Evolutionary conservation across 345 rosid genomes (phyloP).

Genomic region (Pistacia atlantica): DNA sequence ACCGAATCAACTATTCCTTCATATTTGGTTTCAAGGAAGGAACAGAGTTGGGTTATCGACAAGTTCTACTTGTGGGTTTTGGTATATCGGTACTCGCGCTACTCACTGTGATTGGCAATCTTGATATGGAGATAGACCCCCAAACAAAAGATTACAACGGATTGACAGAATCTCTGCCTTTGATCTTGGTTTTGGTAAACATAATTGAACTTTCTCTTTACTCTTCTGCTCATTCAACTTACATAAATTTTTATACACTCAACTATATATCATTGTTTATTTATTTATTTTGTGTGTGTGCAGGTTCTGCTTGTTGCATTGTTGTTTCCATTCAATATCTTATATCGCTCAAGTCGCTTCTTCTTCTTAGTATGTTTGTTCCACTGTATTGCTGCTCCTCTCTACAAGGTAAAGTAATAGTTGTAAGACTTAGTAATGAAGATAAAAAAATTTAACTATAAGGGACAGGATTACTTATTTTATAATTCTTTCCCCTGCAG

Average conservation of each 20-base stretch:
- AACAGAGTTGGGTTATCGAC: conserved; percentile 40
- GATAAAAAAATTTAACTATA: not conserved
- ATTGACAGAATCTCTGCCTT: conserved; percentile 42
- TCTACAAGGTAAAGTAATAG: conserved; percentile 38
- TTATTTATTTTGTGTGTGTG: conserved; percentile 3
- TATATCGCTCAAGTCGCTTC: conserved; percentile 41
- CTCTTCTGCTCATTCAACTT: not conserved
- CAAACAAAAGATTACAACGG: conserved; percentile 28
- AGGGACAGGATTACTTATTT: not conserved
- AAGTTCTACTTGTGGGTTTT: conserved; percentile 38
- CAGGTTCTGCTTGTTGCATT: conserved; percentile 32
- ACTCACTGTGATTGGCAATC: conserved; percentile 34
- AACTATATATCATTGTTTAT: not conserved
- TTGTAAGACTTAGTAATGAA: not conserved
- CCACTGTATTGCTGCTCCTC: conserved; percentile 45
- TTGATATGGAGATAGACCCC: conserved; percentile 49
- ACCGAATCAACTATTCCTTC: conserved; percentile 51
- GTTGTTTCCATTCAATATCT: conserved; percentile 36
- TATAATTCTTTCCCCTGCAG: conserved; percentile 26
- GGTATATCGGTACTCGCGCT: conserved; percentile 39
- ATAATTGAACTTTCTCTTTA: not conserved
- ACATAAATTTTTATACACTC: not conserved
- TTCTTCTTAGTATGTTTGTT: conserved; percentile 37
- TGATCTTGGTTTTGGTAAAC: conserved; percentile 32
- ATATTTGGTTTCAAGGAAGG: conserved; percentile 56